Evolutionary conservation across 78 protist species (phyloP).

Genomic region (Tieghemostelium lacteum): DNA sequence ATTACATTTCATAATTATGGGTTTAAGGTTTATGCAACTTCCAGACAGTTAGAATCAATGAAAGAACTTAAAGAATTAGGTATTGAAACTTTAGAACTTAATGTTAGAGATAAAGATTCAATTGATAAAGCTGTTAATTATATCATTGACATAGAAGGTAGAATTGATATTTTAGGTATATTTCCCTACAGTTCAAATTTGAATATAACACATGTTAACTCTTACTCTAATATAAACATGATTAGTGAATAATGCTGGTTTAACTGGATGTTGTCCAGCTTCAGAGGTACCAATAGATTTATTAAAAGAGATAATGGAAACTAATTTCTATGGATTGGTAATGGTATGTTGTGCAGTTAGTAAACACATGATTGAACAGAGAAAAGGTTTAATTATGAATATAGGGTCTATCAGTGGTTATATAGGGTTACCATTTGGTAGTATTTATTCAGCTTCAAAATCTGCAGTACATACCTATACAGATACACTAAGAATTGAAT

Average conservation of each 20-base stretch:
- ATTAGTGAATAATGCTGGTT: slow-evolving; percentile 21
- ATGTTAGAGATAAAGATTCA: not conserved
- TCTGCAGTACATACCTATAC: too few relatives aligned
- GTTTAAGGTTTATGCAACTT: slow-evolving; percentile 23
- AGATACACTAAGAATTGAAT: too few relatives aligned
- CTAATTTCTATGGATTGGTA: slow-evolving; percentile 19
- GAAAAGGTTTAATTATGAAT: slow-evolving; percentile 25
- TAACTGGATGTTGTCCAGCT: not conserved
- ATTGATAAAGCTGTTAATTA: not conserved
- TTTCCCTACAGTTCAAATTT: too few relatives aligned
- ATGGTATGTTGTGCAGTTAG: not conserved
- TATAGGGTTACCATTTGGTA: too few relatives aligned
- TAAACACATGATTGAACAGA: slow-evolving; percentile 8
- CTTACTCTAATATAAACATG: too few relatives aligned
- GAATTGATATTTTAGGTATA: slow-evolving; percentile 20
- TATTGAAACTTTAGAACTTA: not conserved
- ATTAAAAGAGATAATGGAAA: not conserved
- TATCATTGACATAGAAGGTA: slow-evolving; percentile 5
- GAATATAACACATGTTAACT: too few relatives aligned
- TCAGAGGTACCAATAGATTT: not conserved
- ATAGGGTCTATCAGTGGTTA: slow-evolving; percentile 15
- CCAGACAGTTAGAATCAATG: not conserved
- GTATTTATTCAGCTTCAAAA: too few relatives aligned
- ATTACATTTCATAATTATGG: slow-evolving; percentile 14
- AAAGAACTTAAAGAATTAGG: slow-evolving; percentile 8